Evolutionary conservation across 495 filamentous ascomycete species (phyloP).

Genomic region (Aspergillus panamensis): DNA sequence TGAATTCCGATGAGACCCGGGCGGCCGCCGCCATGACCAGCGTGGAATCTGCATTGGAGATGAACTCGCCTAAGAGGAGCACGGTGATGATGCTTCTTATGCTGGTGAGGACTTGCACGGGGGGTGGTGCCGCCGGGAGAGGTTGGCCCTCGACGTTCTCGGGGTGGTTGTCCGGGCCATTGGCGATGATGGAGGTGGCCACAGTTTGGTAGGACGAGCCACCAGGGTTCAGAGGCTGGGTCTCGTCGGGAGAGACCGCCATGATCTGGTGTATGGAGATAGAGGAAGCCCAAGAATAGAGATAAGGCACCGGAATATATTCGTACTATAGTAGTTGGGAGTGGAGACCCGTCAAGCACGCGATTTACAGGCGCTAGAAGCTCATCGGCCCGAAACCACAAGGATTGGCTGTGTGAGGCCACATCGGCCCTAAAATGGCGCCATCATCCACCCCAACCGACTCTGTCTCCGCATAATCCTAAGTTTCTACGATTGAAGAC

Average conservation of each 20-base stretch:
- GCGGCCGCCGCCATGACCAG: slow-evolving; percentile 61
- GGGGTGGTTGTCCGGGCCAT: neutral
- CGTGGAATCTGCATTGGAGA: slow-evolving; percentile 58
- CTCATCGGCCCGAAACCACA: neutral
- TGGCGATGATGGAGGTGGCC: neutral
- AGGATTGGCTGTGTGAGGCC: neutral
- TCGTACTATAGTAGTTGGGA: too few relatives aligned
- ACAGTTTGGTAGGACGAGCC: slow-evolving; percentile 2
- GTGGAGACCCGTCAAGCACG: neutral
- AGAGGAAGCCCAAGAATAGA: too few relatives aligned
- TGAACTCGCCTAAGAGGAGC: slow-evolving; percentile 53
- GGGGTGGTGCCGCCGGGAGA: neutral
- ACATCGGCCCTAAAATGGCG: slow-evolving; percentile 14
- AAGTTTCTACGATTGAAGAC: too few relatives aligned
- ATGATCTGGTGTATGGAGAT: neutral
- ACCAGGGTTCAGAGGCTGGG: slow-evolving; percentile 3
- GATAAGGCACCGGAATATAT: too few relatives aligned
- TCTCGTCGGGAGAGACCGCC: slow-evolving; percentile 6
- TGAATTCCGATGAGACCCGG: slow-evolving; percentile 64
- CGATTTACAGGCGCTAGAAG: neutral
- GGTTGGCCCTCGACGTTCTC: neutral
- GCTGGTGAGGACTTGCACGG: slow-evolving; percentile 17
- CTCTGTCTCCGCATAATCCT: too few relatives aligned
- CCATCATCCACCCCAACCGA: too few relatives aligned
- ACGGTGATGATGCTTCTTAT: slow-evolving; percentile 36